Base-by-base conservation (phyloP, 164 flowering plant species). In the Cinnamomum chago region DNA sequence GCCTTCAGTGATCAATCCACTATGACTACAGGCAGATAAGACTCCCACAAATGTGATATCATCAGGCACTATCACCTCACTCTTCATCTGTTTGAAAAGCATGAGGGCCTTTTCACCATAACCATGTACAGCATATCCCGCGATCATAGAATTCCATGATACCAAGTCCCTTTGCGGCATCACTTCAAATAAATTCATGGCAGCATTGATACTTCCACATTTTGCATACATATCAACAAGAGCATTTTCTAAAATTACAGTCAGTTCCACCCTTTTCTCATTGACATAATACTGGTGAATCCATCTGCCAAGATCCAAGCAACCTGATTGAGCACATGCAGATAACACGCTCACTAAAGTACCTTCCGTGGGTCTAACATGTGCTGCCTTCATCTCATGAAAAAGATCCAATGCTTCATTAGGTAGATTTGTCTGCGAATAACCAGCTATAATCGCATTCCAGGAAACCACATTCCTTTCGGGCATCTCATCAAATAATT, bases 381-480 rank as follows among this genome's bases (percentile, higher is more conserved):
- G 84, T 27, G 67, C 73, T 20, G 68, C 70, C 60, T 82, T 79
- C 96, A 91, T 90, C 60, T 84, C 78, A 67, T 71, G 75, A 78
- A 90, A 91, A 71, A 91, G 72, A 68, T 84, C 82, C 68, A 90
- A 64, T 47, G 97, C 94, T 71, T 88, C 84, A 62, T 77, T 76
- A 0, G 90, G 88, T 75, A 78, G 80, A 77, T 82, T 82, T n/a
- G 84, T 86, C 67, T 88, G 92, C 3, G 92, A 83, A 81, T 87
- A 90, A 33, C 92, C 92, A 9, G 90, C 84, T 71, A 91, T 86
- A 88, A 90, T 85, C 2, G 93, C 91, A 79, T 80, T 91, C 93
- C 93, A 91, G 33, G 91, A 86, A 0, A 90, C 82, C 51, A 86
- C 87, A 81, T 91, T 90, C 73, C 84, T 87, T 27, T 80, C 76